A percentile compares a stretch with the other conserved stretches of the same genome.
These are phyloP conservation scores for Balansia obtecta DNA, from an alignment of 2,329 filamentous ascomycete genomes.

Conservation along the genomic window DNA sequence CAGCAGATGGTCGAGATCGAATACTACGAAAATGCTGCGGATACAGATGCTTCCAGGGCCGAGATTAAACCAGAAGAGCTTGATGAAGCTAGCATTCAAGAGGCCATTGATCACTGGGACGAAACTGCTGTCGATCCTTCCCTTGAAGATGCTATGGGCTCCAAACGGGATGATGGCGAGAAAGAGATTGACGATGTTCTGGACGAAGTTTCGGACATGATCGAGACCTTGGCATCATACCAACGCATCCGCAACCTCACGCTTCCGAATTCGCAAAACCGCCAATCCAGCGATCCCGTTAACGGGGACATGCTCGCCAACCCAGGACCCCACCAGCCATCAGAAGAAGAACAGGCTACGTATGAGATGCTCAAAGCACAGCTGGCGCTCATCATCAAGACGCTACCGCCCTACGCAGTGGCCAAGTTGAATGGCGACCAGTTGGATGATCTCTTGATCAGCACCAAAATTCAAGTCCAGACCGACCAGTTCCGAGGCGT, in stretches of 20 bases:
- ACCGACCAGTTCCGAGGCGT: conserved; percentile 63
- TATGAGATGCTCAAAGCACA: conserved; percentile 69
- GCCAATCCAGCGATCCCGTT: conserved; percentile 48
- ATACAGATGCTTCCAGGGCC: conserved; percentile 21
- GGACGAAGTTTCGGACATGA: conserved; percentile 60
- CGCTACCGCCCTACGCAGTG: conserved; percentile 72
- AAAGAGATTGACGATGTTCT: conserved; percentile 60
- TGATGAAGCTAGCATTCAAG: conserved; percentile 39
- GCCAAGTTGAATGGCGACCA: conserved; percentile 79
- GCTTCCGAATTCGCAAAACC: conserved; percentile 50
- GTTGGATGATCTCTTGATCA: conserved; percentile 71
- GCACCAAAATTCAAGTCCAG: conserved; percentile 62
- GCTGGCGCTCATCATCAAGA: conserved; percentile 59
- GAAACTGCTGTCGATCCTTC: conserved; percentile 44
- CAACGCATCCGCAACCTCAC: conserved; percentile 67
- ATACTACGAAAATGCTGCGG: conserved; percentile 27
- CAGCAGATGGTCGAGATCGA: conserved; percentile 49
- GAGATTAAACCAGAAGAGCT: conserved; percentile 25
- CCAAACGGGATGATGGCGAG: conserved; percentile 45
- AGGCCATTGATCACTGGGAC: conserved; percentile 47
- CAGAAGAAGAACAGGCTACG: conserved; percentile 44
- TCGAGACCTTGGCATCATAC: conserved; percentile 65
- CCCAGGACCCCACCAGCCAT: conserved; percentile 54
- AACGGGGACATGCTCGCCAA: conserved; percentile 56
- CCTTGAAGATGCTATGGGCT: conserved; percentile 38